Percentiles rank a stretch among this genome's conserved stretches.
phyloP scores from a whole-genome alignment of 2,329 filamentous ascomycete species.

The Pestalotiopsis sp. region DNA sequence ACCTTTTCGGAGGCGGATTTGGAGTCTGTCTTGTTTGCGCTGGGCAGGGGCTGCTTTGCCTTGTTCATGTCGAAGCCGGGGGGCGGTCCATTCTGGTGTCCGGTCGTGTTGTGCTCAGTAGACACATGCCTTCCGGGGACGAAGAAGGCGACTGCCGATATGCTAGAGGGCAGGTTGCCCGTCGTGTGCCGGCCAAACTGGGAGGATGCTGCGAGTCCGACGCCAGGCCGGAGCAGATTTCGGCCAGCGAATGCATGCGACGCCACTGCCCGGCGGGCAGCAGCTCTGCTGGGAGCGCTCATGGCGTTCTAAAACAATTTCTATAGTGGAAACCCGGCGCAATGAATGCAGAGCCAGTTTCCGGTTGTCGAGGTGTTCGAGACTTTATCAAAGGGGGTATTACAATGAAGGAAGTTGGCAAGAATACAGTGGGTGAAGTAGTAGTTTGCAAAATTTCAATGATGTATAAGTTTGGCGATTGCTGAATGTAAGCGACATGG shows the following conservation, averaged over 20 bases:
- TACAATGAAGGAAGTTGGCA: neutral
- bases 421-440: neutral
- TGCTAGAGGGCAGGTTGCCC: slow-evolving; percentile 45
- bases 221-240: slow-evolving; percentile 45
- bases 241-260: slow-evolving; percentile 56
- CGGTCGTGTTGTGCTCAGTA: slow-evolving; percentile 61
- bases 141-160: slow-evolving; percentile 58
- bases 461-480: slow-evolving; percentile 3
- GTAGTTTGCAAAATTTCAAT: neutral
- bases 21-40: slow-evolving; percentile 38
- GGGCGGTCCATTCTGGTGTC: slow-evolving; percentile 66
- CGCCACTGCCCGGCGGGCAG: slow-evolving; percentile 57
- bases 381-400: neutral
- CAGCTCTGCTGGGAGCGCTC: slow-evolving; percentile 53
- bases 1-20: slow-evolving; percentile 34
- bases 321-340: neutral
- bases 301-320: slow-evolving; percentile 1
- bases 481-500: slow-evolving; percentile 1
- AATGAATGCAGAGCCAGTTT: neutral
- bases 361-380: neutral
- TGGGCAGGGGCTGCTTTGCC: slow-evolving; percentile 80
- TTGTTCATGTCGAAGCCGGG: slow-evolving; percentile 90
- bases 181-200: slow-evolving; percentile 49
- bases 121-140: slow-evolving; percentile 59
- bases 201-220: slow-evolving; percentile 45